Conservation (phyloP, 2,329 filamentous ascomycete genomes). For the Cladosporium colombiae region DNA sequence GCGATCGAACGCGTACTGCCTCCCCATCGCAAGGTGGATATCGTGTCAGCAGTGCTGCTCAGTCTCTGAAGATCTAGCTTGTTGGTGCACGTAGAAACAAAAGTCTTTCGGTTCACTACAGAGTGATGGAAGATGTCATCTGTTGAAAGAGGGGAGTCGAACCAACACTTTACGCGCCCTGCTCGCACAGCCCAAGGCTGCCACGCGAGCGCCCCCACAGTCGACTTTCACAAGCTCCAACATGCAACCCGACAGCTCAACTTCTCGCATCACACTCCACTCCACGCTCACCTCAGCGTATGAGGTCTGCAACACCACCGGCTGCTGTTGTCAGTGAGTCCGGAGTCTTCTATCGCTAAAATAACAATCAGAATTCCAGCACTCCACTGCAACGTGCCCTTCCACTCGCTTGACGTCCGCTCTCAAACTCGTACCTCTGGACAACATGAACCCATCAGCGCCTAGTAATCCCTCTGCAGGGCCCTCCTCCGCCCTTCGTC, state of each 20-base stretch:
- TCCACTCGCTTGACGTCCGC: neutral
- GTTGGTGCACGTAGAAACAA: neutral
- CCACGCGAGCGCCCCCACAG: neutral
- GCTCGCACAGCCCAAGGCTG: neutral
- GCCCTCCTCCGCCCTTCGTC: neutral
- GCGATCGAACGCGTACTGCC: conserved; percentile 22
- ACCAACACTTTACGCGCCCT: neutral
- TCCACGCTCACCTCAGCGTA: neutral
- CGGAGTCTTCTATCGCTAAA: neutral
- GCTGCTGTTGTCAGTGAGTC: neutral
- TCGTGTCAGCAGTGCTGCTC: neutral
- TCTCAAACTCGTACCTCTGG: neutral
- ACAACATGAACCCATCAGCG: conserved; percentile 5
- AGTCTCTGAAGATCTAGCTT: neutral
- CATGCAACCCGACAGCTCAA: neutral
- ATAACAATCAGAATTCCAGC: neutral
- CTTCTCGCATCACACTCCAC: neutral
- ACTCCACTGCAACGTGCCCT: neutral
- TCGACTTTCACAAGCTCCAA: neutral
- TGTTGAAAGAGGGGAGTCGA: neutral
- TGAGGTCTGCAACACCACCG: neutral
- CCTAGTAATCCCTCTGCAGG: neutral
- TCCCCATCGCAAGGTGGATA: neutral
- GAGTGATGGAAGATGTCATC: neutral
- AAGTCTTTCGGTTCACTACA: neutral